Base-by-base conservation (phyloP, 495 filamentous ascomycete genomes). In the Polyplosphaeria fusca region DNA sequence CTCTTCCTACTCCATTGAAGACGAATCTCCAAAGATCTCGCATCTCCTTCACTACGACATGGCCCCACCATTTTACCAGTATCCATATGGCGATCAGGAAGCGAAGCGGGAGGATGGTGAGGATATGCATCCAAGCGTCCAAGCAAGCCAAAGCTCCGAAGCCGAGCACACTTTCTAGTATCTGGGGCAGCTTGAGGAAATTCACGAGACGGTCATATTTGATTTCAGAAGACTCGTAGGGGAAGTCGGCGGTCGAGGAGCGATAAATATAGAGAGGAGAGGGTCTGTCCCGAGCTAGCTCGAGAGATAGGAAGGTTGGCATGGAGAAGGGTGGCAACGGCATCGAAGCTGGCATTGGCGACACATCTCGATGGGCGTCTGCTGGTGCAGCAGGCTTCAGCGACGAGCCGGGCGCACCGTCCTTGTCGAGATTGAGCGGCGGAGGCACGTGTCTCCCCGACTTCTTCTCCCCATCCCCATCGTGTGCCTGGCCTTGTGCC, bases 61-160 rank as follows among this genome's bases (percentile, higher is more conserved):
- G 72, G 2, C 68, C 72, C 86, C 86, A 90, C 72, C 88, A 96
- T 50, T 78, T 79, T 1, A 82, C 69, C 25, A 97, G 72, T 1
- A 97, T 83, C 1, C 83, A 81, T 0, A 91, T 58, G 9, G 93
- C 91, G 58, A 90, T 89, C 47, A 91, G 68, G 68, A 99, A 97
- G 0, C 93, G 82, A 49, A 99, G 77, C 11, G 93, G 93, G 5
- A 97, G 74, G 26, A 99, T 91, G 0, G 94, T 99, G 56, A 97
- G 95, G 0, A 90, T 90, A 71, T 94, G 91, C 3, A 97, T 78
- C 93, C 92, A 99, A n/a, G 91, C 86, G 74, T 99, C 93, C 26
- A 97, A 75, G 70, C 93, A 97, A 25, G 92, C 89, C 20, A 96
- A 66, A 9, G 86, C 82, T 5, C 93, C 93, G 73, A 99, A 97